These are phyloP conservation scores for Capsicum rhomboideum DNA, from an alignment of 257 asterid genomes.

Conservation along the genomic window DNA sequence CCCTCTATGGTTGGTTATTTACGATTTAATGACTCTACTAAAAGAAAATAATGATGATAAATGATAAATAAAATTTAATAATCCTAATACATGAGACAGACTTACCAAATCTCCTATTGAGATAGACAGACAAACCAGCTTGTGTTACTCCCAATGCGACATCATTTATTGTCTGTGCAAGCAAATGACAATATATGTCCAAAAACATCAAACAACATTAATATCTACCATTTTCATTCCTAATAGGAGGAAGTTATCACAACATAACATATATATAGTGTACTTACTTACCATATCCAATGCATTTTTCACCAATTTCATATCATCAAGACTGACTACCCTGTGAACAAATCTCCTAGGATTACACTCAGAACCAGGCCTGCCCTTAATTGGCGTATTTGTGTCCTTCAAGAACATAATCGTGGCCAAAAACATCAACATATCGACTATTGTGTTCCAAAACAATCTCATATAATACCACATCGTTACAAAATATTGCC, in stretches of 20 bases:
- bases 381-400: constrained; percentile 13
- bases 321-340: constrained; percentile 11
- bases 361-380: constrained; percentile 7
- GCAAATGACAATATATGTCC: background rate
- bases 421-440: constrained; percentile 20
- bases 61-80: background rate
- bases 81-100: background rate
- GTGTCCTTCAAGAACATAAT: constrained; percentile 26
- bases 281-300: constrained; percentile 11
- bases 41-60: too few species aligned
- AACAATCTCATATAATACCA: constrained; percentile 6
- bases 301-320: constrained; percentile 17
- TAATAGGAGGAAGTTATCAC: too few species aligned
- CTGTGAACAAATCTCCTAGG: constrained; percentile 16
- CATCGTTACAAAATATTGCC: background rate
- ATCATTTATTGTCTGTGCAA: constrained; percentile 28
- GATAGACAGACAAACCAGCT: constrained; percentile 29
- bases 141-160: constrained; percentile 30
- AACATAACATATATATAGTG: too few species aligned
- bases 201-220: background rate
- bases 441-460: constrained; percentile 14
- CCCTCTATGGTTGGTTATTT: too few species aligned
- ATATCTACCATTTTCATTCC: too few species aligned
- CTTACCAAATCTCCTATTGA: constrained; percentile 31
- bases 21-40: too few species aligned